Conservation (phyloP, 2,329 filamentous ascomycete species). For the Fusarium tuaranense region DNA sequence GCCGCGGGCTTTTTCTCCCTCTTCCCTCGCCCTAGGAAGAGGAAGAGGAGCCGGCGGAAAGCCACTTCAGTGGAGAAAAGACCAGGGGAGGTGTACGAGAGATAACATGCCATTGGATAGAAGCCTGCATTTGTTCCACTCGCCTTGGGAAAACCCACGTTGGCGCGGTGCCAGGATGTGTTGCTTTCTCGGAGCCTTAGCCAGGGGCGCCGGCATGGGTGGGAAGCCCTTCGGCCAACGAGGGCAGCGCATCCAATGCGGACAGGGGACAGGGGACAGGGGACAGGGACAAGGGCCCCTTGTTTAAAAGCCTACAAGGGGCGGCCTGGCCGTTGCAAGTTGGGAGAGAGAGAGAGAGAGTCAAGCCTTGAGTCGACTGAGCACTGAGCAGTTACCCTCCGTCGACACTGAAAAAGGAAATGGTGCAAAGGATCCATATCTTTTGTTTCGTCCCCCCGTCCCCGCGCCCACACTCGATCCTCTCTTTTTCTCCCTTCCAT, state of each 20-base stretch:
- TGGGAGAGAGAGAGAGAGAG: not conserved
- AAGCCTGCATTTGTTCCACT: constrained; percentile 13
- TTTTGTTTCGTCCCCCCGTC: constrained; percentile 46
- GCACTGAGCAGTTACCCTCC: not conserved
- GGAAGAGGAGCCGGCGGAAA: constrained; percentile 9
- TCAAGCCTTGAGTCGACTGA: not conserved
- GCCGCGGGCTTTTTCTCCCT: constrained; percentile 21
- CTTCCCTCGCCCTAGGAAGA: not conserved
- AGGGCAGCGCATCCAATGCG: not conserved
- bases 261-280: not conserved
- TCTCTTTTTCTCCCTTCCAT: constrained; percentile 24
- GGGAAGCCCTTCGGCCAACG: constrained; percentile 21
- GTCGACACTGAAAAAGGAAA: constrained; percentile 7
- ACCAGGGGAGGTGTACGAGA: constrained; percentile 13
- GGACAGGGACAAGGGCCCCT: constrained; percentile 23
- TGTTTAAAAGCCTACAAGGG: constrained; percentile 12
- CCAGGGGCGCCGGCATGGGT: constrained; percentile 30
- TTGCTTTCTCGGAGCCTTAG: constrained; percentile 33
- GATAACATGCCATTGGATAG: constrained; percentile 24
- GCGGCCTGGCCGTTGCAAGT: constrained; percentile 33
- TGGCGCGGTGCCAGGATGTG: constrained; percentile 34
- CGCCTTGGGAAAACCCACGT: not conserved
- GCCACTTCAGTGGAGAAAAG: constrained; percentile 31
- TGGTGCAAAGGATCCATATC: constrained; percentile 35
- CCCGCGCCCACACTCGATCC: constrained; percentile 21